A percentile compares a stretch with the other conserved stretches of the same genome.
Conservation (phyloP, 768 basidiomycete species). For the Suillus fuscotomentosus region DNA sequence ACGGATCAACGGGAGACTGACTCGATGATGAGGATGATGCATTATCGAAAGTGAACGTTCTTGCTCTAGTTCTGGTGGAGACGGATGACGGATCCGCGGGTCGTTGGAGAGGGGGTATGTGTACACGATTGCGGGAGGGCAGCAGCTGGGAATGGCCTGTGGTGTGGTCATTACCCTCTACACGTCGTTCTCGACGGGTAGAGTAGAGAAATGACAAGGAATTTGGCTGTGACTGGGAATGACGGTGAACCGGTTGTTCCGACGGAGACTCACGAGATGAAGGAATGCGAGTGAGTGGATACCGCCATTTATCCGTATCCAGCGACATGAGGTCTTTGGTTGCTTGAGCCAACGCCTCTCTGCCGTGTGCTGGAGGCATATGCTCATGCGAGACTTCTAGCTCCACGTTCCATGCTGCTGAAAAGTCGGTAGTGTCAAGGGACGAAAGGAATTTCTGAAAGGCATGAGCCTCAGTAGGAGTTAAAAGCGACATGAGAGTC, state of each 20-base stretch:
- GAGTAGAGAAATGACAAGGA: constrained; percentile 17
- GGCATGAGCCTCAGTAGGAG: constrained; percentile 62
- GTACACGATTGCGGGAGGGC: constrained; percentile 12
- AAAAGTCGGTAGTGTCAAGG: constrained; percentile 42
- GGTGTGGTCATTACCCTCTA: constrained; percentile 5
- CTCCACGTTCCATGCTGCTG: constrained; percentile 49
- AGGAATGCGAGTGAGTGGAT: constrained; percentile 17
- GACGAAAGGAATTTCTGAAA: constrained; percentile 68
- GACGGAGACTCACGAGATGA: constrained; percentile 6
- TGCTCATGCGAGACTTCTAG: constrained; percentile 40
- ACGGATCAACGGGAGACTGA: constrained; percentile 21
- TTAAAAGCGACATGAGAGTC: constrained; percentile 55
- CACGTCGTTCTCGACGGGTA: constrained; percentile 16
- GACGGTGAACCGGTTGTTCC: constrained; percentile 11
- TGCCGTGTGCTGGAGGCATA: constrained; percentile 51
- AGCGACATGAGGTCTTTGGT: constrained; percentile 84
- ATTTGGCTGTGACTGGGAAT: constrained; percentile 19
- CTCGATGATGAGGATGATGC: constrained; percentile 26
- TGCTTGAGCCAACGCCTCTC: constrained; percentile 69
- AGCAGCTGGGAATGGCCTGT: neutral
- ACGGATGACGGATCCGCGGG: constrained; percentile 10
- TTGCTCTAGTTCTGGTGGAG: constrained; percentile 10
- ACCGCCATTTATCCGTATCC: constrained; percentile 43
- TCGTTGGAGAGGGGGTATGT: constrained; percentile 18
- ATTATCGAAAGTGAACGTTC: constrained; percentile 13